These are phyloP conservation scores for Pseudotsuga menziesii DNA, from an alignment of 75 land plant genomes.

Conservation along the genomic window DNA sequence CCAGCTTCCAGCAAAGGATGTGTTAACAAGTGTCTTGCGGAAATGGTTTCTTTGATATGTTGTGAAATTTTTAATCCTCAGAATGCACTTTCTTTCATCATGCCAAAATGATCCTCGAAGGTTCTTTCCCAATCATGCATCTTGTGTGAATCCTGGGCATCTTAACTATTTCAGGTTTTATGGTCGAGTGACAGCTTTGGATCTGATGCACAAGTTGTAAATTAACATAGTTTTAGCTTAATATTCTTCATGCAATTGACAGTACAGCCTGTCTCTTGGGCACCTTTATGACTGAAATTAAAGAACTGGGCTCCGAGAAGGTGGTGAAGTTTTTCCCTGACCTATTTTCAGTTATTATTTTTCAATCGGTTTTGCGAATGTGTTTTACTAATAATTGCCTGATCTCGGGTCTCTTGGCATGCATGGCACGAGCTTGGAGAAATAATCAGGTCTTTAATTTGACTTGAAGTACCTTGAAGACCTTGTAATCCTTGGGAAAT, in stretches of 20 bases:
- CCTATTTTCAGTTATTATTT: neutral
- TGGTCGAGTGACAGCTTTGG: slow-evolving; percentile 72
- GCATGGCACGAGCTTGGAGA: neutral
- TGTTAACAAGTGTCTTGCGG: too few species aligned
- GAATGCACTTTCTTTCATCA: too few species aligned
- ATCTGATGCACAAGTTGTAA: slow-evolving; percentile 77
- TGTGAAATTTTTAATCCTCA: too few species aligned
- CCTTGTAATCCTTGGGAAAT: too few species aligned
- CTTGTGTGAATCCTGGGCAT: slow-evolving; percentile 64
- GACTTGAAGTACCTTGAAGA: slow-evolving; percentile 11
- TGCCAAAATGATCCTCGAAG: too few species aligned
- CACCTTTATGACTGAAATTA: too few species aligned
- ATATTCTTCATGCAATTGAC: slow-evolving; percentile 68
- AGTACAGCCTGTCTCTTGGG: slow-evolving; percentile 47
- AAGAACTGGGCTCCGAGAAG: too few species aligned
- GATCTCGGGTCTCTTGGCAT: neutral
- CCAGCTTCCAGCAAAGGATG: too few species aligned
- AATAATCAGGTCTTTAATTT: slow-evolving; percentile 3
- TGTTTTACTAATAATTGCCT: too few species aligned
- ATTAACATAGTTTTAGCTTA: slow-evolving; percentile 44
- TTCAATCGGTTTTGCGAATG: neutral
- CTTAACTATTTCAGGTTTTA: slow-evolving; percentile 66
- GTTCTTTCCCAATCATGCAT: too few species aligned
- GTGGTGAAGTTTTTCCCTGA: too few species aligned
- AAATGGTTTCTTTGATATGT: too few species aligned